Conservation (phyloP, 1,284 basidiomycete species). For the Peniophora sp. region DNA sequence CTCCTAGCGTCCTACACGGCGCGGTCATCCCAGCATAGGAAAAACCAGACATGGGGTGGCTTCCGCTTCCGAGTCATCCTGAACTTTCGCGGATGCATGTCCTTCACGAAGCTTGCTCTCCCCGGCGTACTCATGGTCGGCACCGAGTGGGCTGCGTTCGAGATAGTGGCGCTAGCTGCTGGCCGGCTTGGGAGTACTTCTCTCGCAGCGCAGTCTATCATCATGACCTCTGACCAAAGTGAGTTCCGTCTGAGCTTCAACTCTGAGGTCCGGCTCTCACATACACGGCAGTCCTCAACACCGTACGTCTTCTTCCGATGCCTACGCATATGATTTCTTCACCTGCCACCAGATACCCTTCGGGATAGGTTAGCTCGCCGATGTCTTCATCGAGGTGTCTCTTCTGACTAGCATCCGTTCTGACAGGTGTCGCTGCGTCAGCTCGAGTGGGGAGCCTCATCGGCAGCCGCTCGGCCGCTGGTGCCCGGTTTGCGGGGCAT, state of each 20-base stretch:
- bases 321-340: too few relatives aligned
- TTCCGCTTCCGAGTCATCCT: conserved; percentile 38
- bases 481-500: conserved; percentile 55
- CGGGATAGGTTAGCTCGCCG: conserved; percentile 41
- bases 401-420: background rate
- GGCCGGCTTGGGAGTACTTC: conserved; percentile 58
- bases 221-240: conserved; percentile 82
- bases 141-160: conserved; percentile 76
- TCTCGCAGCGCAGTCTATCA: conserved; percentile 68
- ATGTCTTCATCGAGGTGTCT: background rate
- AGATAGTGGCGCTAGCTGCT: conserved; percentile 73
- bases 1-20: conserved; percentile 41
- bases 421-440: conserved; percentile 55
- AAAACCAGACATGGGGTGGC: conserved; percentile 61
- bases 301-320: conserved; percentile 13
- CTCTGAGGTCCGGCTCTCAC: background rate
- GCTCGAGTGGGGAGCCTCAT: conserved; percentile 69
- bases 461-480: conserved; percentile 44
- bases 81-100: conserved; percentile 37
- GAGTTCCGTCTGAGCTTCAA: conserved; percentile 9
- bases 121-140: conserved; percentile 74
- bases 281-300: conserved; percentile 43
- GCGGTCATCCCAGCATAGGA: conserved; percentile 41
- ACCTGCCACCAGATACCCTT: conserved; percentile 36
- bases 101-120: conserved; percentile 57